Evolutionary conservation across 768 basidiomycete genomes (phyloP), one percentile per base, ranked within the genome.

Genomic region (Erythrobasidium yunnanense): DNA sequence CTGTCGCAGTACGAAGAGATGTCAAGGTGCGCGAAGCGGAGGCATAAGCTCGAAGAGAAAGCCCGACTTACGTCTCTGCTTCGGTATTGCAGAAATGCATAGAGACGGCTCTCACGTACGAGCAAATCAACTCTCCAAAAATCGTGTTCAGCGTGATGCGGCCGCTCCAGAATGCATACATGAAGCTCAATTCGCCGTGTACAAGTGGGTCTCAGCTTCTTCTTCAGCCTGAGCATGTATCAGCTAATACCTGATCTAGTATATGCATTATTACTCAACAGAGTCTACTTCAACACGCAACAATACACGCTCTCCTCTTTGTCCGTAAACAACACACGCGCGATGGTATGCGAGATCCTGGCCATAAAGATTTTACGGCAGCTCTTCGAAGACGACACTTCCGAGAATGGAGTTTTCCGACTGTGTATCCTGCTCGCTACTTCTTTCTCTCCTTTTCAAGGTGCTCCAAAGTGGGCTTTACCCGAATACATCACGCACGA

Each of bases 301-400:
- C 45, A 49, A 34, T 63, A 63, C 30, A 63, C 60, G 4, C 47
- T 63, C 7, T 63, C 60, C 23, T 63, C 60, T 2, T 38, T 63
- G 30, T 63, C 60, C 46, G 60, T 63, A 20, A 63, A 63, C 47
- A 63, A 51, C 29, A 63, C 60, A 5, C 46, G 60, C 11, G 60
- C 60, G 11, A 63, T 63, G 49, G 45, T 63, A 15, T 63, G 60
- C 60, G 60, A 63, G 60, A 51, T 63, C 27, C 30, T 63, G n/a
- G 60, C 60, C 3, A 33, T 51, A 5, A 63, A 63, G 46, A 27
- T 63, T 23, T 18, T 63, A 1, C 60, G 60, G 7, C 32, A 29
- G 27, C 27, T 63, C 20, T 63, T 34, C 33, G 60, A 63, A 34
- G 60, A 49, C 17, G 60, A 63, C 25, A 27, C 60, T 3, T 50